phyloP scores from a whole-genome alignment of 2,329 filamentous ascomycete species.

The Phyllosticta citriasiana region DNA sequence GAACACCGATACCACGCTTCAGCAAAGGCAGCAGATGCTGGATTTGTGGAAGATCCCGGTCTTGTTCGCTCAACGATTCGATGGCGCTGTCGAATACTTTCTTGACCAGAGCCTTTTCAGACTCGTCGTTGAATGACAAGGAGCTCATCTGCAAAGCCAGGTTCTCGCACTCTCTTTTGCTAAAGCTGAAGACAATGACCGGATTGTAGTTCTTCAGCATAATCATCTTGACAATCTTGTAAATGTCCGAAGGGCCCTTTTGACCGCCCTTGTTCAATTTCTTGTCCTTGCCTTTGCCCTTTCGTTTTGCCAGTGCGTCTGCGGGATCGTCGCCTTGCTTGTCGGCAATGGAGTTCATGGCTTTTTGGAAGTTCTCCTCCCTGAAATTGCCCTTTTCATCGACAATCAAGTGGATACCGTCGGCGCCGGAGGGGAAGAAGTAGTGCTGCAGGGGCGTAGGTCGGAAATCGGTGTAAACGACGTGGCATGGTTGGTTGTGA shows the following conservation, averaged over 20 bases:
- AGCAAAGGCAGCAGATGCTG: conserved; percentile 80
- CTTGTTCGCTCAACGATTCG: conserved; percentile 83
- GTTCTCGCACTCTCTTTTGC: conserved; percentile 90
- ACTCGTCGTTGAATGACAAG: conserved; percentile 90
- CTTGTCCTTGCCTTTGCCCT: conserved; percentile 86
- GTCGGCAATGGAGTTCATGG: conserved; percentile 81
- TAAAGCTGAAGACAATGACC: conserved; percentile 99
- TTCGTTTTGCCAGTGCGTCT: conserved; percentile 68
- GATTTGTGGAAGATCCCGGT: conserved; percentile 82
- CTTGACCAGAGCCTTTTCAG: conserved; percentile 85
- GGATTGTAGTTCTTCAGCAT: conserved; percentile 96
- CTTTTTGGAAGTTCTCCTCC: conserved; percentile 94
- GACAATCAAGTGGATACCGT: conserved; percentile 87
- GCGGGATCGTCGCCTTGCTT: conserved; percentile 77
- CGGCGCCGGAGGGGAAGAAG: conserved; percentile 87
- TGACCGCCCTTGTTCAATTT: conserved; percentile 80
- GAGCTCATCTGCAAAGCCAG: conserved; percentile 79
- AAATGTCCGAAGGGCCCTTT: conserved; percentile 64
- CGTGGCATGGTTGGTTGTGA: conserved; percentile 93
- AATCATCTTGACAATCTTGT: conserved; percentile 98
- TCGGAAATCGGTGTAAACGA: conserved; percentile 97
- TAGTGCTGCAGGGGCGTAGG: conserved; percentile 96
- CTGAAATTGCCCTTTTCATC: conserved; percentile 95
- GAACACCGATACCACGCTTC: conserved; percentile 86
- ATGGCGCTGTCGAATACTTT: conserved; percentile 94